Evolutionary conservation across 352 stramenopile species (phyloP).

Genomic region (Pythium pectinolyticum): DNA sequence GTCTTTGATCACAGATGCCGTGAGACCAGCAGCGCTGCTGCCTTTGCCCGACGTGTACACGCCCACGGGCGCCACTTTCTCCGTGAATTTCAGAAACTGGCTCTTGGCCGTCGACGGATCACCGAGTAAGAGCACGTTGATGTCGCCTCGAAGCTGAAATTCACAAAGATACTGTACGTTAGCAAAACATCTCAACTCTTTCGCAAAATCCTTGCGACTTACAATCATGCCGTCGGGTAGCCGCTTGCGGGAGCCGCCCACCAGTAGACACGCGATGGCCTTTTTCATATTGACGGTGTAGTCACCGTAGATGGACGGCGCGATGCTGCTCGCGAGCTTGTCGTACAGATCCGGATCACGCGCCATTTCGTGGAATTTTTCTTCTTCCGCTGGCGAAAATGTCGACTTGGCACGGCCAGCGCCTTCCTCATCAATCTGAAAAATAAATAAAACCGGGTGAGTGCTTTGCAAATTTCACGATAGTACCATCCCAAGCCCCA

Average conservation of each 20-base stretch:
- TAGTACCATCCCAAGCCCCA: too few species aligned
- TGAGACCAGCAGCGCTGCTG: conserved; percentile 96
- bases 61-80: conserved; percentile 88
- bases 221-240: conserved; percentile 95
- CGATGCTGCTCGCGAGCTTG: conserved; percentile 89
- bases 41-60: conserved; percentile 99
- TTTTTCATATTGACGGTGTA: conserved; percentile 99
- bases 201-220: conserved; percentile 24
- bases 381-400: conserved; percentile 97
- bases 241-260: conserved; percentile 92
- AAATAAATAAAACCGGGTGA: background rate
- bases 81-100: conserved; percentile 99
- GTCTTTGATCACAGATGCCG: conserved; percentile 96
- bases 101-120: conserved; percentile 98
- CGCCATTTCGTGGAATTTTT: conserved; percentile 95
- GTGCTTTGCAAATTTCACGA: too few species aligned
- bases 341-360: conserved; percentile 92
- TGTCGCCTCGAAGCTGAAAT: conserved; percentile 94
- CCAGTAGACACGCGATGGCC: conserved; percentile 94
- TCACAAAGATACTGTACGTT: too few species aligned
- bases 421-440: conserved; percentile 88
- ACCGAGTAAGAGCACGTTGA: conserved; percentile 98
- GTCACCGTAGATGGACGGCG: conserved; percentile 94
- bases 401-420: conserved; percentile 84
- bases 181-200: too few species aligned